A percentile compares a stretch with the other conserved stretches of the same genome.
Evolutionary conservation across 768 basidiomycete species (phyloP).

Genomic region (Lactarius quietus): DNA sequence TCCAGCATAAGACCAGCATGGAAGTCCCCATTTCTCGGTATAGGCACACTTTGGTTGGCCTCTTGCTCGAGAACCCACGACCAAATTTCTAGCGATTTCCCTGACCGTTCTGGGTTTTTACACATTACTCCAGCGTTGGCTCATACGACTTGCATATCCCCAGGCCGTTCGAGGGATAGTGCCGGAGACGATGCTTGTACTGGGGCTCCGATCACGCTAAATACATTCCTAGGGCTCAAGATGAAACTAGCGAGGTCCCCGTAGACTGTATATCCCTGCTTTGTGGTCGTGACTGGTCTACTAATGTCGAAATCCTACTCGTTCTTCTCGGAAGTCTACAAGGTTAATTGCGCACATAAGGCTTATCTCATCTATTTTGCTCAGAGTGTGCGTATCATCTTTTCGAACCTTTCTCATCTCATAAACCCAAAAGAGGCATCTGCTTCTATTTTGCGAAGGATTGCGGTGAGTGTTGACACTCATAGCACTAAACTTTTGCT

Average conservation of each 20-base stretch:
- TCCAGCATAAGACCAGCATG: conserved; percentile 62
- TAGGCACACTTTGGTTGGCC: conserved; percentile 42
- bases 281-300: conserved; percentile 66
- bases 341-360: conserved; percentile 75
- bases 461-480: conserved; percentile 47
- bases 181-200: conserved; percentile 46
- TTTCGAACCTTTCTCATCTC: not conserved
- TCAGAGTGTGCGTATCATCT: conserved; percentile 55
- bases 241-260: conserved; percentile 34
- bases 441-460: conserved; percentile 74
- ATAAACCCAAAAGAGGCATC: conserved; percentile 48
- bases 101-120: conserved; percentile 42
- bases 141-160: conserved; percentile 50
- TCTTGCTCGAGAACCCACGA: not conserved
- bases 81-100: not conserved
- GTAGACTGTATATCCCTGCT: conserved; percentile 71
- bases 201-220: conserved; percentile 58
- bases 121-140: conserved; percentile 71
- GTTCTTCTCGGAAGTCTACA: conserved; percentile 69
- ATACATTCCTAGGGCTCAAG: not conserved
- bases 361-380: conserved; percentile 48
- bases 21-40: conserved; percentile 76
- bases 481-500: not conserved
- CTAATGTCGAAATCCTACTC: conserved; percentile 63
- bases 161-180: conserved; percentile 70